Evolutionary conservation across 1,284 basidiomycete species (phyloP), one percentile per base, ranked within the genome.

Genomic region (Rhodotorula mucilaginosa): DNA sequence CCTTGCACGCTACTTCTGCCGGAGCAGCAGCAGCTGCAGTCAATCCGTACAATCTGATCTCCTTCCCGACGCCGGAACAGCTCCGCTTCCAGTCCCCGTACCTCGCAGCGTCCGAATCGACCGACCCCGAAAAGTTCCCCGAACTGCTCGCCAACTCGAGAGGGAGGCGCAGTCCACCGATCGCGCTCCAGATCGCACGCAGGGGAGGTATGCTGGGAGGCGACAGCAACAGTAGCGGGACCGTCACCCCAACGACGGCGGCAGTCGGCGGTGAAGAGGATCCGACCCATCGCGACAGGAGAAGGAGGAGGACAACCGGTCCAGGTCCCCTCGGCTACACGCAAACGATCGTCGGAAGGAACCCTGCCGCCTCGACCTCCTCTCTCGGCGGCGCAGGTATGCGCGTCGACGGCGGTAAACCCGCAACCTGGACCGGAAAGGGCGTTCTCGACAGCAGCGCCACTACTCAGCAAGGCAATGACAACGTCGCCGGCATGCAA

Each of bases 71-170:
- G 1, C 78, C 69, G 74, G 75, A 3, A 39, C 84, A 87, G 1
- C 90, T 63, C 48, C n/a, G 91, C 81, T 83, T 86, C 19, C 83
- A 86, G 15, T 94, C 94, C 78, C 88, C 91, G 1, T 93, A 95
- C 81, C 87, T 95, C 77, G 83, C 87, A 61, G 88, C 90, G 3
- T 86, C 91, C 0, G 89, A 88, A 2, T 85, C 93, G 44, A 87
- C 90, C 5, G 92, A 96, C 80, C 79, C 84, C 7, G 87, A 90
- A 47, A 82, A 87, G 79, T 95, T 91, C 91, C 92, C 92, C 26
- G 91, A 96, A 80, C 86, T 64, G 19, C 39, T 10, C 18, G 21
- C 31, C 12, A 19, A 34, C 5, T 18, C 26, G 0, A 47, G 95
- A 3, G 71, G 71, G 66, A 88, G 87, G 7, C 82, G 83, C 63